Base-by-base conservation (phyloP, 257 asterid genomes). In the Anisodus tanguticus region DNA sequence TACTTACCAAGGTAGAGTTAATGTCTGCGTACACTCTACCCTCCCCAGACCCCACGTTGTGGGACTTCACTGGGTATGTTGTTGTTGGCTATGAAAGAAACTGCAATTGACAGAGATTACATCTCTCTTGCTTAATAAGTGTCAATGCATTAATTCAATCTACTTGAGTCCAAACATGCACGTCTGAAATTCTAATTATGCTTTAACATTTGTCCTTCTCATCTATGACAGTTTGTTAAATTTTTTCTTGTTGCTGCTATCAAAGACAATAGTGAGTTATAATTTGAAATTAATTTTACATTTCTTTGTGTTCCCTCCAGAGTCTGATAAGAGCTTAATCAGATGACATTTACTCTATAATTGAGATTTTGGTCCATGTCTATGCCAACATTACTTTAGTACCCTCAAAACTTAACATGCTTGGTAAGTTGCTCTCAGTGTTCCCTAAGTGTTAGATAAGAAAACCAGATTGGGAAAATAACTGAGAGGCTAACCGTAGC, bases 381-480 rank as follows among this genome's bases (percentile, higher is more conserved):
- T 47, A 6, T 47, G 43, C 26, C 80, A 19, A 74, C n/a, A 8
- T 47, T 74, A 15, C 31, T 68, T 68, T 9, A 47, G 43, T 74
- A n/a, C 41, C 60, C 60, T 72, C 19, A 47, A 60, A 13, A 74
- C 19, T 49, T 74, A 22, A 72, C 80, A 72, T 45, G 80, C 37
- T 47, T 72, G n/a, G n/a, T 45, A 72, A 66, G 51, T 72, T 72
- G 59, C 39, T 45, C 80, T 47, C 3, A 1, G 58, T 10, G 41
- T 47, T 3, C 10, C 41, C 80, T 72, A 10, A 45, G 17, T 47
- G 58, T 72, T 47, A 31, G 59, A 72, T 72, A 72, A 70, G 59
- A 72, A 47, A 45, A 49, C 60, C 60, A 43, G 57, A 71, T 71
- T 13, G 17, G 35, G 79, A 70, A 17, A 70, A 70, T 43, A 17